Evolutionary conservation across 768 basidiomycete species (phyloP).

Genomic region (Russula ochroleuca): DNA sequence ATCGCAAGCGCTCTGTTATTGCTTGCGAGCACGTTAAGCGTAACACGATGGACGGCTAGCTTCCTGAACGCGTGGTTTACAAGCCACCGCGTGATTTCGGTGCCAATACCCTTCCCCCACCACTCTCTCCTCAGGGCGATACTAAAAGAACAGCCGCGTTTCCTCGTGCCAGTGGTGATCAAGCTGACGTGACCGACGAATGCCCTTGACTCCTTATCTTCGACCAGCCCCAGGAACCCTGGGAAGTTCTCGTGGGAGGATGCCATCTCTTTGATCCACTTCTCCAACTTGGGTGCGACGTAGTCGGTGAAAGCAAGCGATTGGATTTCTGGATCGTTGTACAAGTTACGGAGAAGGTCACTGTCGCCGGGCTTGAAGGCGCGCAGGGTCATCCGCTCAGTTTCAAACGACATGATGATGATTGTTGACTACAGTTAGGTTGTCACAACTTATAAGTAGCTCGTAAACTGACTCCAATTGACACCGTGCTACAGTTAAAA

Average conservation of each 20-base stretch:
- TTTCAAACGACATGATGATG: slow-evolving; percentile 10
- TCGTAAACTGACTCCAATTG: background rate
- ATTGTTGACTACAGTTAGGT: slow-evolving; percentile 27
- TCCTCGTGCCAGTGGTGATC: background rate
- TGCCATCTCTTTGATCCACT: slow-evolving; percentile 14
- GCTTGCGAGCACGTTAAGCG: slow-evolving; percentile 12
- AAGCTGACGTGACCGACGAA: slow-evolving; percentile 22
- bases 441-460: background rate
- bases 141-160: slow-evolving; percentile 8
- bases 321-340: slow-evolving; percentile 23
- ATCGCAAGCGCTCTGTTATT: slow-evolving; percentile 21
- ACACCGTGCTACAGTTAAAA: background rate
- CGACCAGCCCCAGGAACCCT: slow-evolving; percentile 16
- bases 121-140: slow-evolving; percentile 20
- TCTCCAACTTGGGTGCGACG: slow-evolving; percentile 3
- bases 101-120: slow-evolving; percentile 24
- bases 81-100: slow-evolving; percentile 21
- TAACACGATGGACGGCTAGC: slow-evolving; percentile 16
- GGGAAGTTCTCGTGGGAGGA: background rate
- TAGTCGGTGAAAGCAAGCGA: slow-evolving; percentile 19
- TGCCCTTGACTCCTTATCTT: slow-evolving; percentile 17
- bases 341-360: slow-evolving; percentile 12
- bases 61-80: slow-evolving; percentile 15
- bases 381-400: slow-evolving; percentile 13
- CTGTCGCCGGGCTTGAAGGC: slow-evolving; percentile 15